Evolutionary conservation across 2,329 filamentous ascomycete genomes (phyloP).

Genomic region (Aureobasidium pullulans): DNA sequence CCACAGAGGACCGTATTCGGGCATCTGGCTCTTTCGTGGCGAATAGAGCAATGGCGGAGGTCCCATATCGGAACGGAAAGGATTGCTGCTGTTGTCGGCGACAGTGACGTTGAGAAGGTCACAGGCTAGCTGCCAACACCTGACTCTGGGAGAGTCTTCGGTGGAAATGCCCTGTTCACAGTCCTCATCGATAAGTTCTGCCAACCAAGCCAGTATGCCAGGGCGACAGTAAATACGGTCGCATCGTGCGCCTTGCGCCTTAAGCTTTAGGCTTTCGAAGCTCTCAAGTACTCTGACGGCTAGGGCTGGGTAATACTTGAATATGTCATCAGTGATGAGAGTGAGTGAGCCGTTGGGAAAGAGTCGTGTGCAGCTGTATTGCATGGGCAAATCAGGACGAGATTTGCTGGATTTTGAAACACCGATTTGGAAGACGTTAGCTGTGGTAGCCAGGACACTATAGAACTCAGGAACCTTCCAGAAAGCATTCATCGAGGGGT

Average conservation of each 20-base stretch:
- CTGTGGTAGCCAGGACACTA: background rate
- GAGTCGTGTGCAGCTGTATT: conserved; percentile 22
- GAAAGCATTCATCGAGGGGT: conserved; percentile 10
- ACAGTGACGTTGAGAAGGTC: conserved; percentile 13
- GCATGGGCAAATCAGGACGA: conserved; percentile 8
- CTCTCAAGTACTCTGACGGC: conserved; percentile 31
- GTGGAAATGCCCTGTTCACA: conserved; percentile 11
- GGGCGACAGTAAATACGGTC: conserved; percentile 24
- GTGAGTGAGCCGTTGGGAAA: conserved; percentile 34
- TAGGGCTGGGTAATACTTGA: conserved; percentile 30
- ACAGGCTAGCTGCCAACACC: conserved; percentile 21
- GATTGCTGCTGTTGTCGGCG: background rate
- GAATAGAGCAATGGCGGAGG: conserved; percentile 4
- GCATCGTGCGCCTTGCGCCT: conserved; percentile 19
- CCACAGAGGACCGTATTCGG: conserved; percentile 20
- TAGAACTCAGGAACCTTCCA: conserved; percentile 17
- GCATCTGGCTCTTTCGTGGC: conserved; percentile 15
- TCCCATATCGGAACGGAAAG: background rate
- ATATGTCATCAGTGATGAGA: conserved; percentile 39
- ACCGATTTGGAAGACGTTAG: conserved; percentile 16
- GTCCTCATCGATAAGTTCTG: conserved; percentile 15
- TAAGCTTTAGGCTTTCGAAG: conserved; percentile 26
- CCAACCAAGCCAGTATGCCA: conserved; percentile 23
- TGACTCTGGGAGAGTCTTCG: conserved; percentile 17
- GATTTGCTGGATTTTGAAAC: background rate